Evolutionary conservation across 2,329 filamentous ascomycete species (phyloP).

Genomic region (Arthrobotrys conoides): DNA sequence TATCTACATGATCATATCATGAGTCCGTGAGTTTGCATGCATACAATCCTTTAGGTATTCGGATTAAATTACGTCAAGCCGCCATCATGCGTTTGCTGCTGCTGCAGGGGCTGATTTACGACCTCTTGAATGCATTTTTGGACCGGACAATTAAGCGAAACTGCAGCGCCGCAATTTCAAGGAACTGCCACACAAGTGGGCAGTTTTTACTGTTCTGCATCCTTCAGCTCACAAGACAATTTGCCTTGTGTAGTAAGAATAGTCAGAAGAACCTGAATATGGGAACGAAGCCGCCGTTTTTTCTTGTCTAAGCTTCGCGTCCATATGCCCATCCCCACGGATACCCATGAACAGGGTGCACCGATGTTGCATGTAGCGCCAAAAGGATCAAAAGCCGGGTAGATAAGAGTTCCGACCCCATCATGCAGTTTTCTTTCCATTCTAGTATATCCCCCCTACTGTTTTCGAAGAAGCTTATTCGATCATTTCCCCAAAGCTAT

Average conservation of each 20-base stretch:
- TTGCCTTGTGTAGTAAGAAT: constrained; percentile 40
- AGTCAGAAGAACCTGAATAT: constrained; percentile 31
- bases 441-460: constrained; percentile 5
- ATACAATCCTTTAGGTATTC: constrained; percentile 5
- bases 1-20: neutral
- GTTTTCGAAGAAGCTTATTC: neutral
- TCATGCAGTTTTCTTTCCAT: constrained; percentile 27
- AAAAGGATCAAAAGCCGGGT: neutral
- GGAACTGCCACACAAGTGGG: constrained; percentile 29
- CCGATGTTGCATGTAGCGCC: neutral
- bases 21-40: constrained; percentile 5
- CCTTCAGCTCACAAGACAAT: constrained; percentile 53
- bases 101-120: constrained; percentile 26
- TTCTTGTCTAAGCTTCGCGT: constrained; percentile 5
- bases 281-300: constrained; percentile 25
- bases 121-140: constrained; percentile 7
- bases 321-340: neutral
- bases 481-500: neutral
- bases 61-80: constrained; percentile 38
- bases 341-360: neutral
- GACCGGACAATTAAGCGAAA: constrained; percentile 35
- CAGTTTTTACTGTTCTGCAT: constrained; percentile 10
- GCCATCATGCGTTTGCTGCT: constrained; percentile 8
- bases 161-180: neutral
- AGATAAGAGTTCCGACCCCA: constrained; percentile 44